Conservation (phyloP, 176 grass and related monocot genomes). For the Phoenix dactylifera region DNA sequence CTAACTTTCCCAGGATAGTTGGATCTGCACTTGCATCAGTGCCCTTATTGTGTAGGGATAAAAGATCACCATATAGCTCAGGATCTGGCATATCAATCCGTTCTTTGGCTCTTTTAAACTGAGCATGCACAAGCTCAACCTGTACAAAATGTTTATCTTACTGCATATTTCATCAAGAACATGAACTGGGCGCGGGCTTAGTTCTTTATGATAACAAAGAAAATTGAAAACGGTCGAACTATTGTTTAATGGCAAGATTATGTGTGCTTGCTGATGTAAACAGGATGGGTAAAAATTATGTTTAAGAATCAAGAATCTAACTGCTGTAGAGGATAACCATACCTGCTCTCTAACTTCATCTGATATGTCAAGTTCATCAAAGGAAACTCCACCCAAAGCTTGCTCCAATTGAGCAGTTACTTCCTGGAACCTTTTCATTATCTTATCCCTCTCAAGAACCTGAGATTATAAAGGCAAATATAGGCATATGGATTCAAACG, state of each 20-base stretch:
- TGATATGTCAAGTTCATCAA: constrained; percentile 61
- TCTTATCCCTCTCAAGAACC: constrained; percentile 53
- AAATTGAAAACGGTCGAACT: background rate
- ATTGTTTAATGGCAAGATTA: too few relatives aligned
- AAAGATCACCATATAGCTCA: constrained; percentile 51
- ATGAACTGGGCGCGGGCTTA: background rate
- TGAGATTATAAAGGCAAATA: constrained; percentile 14
- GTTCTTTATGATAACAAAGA: background rate
- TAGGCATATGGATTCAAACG: background rate
- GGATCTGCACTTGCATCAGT: constrained; percentile 35
- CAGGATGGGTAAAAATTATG: background rate
- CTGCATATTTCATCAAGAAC: background rate
- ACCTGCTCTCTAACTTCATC: constrained; percentile 94
- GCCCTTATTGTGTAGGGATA: constrained; percentile 57
- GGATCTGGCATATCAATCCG: constrained; percentile 40
- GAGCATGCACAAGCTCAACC: constrained; percentile 80
- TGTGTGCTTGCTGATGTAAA: background rate
- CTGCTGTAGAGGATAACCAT: background rate
- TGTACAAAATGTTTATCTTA: constrained; percentile 26
- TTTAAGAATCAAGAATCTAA: background rate
- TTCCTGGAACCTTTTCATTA: constrained; percentile 47
- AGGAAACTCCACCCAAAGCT: constrained; percentile 41
- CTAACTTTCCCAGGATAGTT: constrained; percentile 44
- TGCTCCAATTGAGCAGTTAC: constrained; percentile 52
- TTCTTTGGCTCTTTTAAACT: constrained; percentile 84